Conservation (phyloP, 495 filamentous ascomycete species). For the Halenospora varia region DNA sequence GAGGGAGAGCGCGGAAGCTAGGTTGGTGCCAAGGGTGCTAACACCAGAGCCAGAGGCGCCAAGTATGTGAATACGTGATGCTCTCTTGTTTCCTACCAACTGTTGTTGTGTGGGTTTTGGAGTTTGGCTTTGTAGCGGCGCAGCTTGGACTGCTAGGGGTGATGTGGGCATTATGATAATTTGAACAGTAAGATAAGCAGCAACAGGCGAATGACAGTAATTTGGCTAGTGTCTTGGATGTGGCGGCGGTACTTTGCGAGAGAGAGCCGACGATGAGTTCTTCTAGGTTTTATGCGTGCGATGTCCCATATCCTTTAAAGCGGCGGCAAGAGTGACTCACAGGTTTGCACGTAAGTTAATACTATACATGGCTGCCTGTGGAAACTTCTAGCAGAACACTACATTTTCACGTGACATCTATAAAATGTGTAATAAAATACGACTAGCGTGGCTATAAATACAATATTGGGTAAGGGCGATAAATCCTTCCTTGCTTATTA, state of each 20-base stretch:
- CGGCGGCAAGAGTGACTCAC: constrained; percentile 1
- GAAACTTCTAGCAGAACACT: constrained; percentile 16
- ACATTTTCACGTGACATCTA: constrained; percentile 12
- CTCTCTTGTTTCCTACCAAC: constrained; percentile 10
- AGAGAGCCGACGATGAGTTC: too few species aligned
- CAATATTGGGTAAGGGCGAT: constrained; percentile 6
- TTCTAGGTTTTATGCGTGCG: constrained; percentile 5
- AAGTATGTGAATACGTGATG: constrained; percentile 14
- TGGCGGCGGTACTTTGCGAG: too few species aligned
- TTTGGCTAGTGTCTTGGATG: too few species aligned
- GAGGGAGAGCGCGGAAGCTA: constrained; percentile 12
- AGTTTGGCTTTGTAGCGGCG: background rate
- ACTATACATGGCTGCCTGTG: constrained; percentile 5
- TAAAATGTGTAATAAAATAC: too few species aligned
- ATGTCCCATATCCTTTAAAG: constrained; percentile 12
- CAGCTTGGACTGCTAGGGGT: background rate
- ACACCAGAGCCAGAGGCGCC: constrained; percentile 17
- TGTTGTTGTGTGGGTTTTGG: constrained; percentile 9
- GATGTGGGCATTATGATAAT: constrained; percentile 4
- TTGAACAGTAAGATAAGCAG: constrained; percentile 4
- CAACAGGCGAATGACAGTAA: too few species aligned
- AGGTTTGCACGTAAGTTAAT: background rate
- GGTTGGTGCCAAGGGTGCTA: constrained; percentile 16
- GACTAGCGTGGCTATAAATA: constrained; percentile 9
- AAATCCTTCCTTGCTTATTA: constrained; percentile 15